phyloP scores from a whole-genome alignment of 2,329 filamentous ascomycete species.

The Pseudogymnoascus sp. region DNA sequence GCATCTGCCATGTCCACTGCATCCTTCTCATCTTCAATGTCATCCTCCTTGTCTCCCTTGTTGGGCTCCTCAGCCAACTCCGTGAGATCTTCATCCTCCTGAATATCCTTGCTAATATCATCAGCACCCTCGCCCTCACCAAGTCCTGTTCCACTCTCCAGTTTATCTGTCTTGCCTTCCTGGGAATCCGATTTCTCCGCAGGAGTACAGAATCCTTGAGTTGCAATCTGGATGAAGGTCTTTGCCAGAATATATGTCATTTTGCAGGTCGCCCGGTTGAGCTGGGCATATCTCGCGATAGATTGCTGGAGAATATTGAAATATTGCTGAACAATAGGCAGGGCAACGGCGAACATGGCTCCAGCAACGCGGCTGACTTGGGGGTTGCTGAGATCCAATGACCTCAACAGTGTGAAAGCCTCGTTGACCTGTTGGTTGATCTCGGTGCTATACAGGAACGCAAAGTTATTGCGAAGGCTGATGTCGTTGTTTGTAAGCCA shows the following conservation, averaged over 20 bases:
- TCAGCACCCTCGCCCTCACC: conserved; percentile 93
- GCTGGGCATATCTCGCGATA: conserved; percentile 48
- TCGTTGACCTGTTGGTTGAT: conserved; percentile 32
- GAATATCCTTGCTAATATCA: conserved; percentile 95
- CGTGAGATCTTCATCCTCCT: conserved; percentile 84
- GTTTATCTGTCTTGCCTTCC: conserved; percentile 63
- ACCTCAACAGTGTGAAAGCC: conserved; percentile 39
- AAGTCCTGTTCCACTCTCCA: conserved; percentile 86
- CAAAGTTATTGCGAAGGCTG: conserved; percentile 21
- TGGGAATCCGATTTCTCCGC: conserved; percentile 69
- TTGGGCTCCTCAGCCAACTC: conserved; percentile 84
- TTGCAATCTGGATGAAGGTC: conserved; percentile 69
- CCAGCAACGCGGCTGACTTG: conserved; percentile 39
- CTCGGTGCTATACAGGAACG: conserved; percentile 22
- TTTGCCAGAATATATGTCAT: conserved; percentile 69
- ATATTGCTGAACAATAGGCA: conserved; percentile 72
- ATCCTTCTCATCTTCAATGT: conserved; percentile 73
- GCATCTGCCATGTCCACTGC: conserved; percentile 89
- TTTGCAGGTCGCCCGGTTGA: conserved; percentile 66
- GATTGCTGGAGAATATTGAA: conserved; percentile 50
- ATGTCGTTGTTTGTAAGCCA: conserved; percentile 48
- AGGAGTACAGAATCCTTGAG: conserved; percentile 86
- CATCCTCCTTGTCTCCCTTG: conserved; percentile 43
- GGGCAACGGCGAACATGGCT: conserved; percentile 51
- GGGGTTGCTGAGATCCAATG: conserved; percentile 36